Evolutionary conservation across 2,329 filamentous ascomycete genomes (phyloP).

Genomic region (Diplodia sapinea): DNA sequence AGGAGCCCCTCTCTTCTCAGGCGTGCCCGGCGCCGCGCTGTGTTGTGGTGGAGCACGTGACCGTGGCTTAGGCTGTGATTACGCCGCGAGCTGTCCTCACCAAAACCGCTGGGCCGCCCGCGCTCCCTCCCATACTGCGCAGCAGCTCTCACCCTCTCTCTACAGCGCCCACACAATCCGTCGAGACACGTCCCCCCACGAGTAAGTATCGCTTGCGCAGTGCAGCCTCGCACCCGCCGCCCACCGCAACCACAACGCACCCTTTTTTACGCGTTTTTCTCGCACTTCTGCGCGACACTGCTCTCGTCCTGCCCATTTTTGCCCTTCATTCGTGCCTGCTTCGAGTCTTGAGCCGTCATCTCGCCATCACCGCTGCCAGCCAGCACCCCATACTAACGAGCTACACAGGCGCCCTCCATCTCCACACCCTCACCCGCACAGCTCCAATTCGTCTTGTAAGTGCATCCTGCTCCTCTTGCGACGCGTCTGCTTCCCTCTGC

Average conservation of each 20-base stretch:
- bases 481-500: constrained; percentile 8
- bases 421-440: constrained; percentile 31
- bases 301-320: constrained; percentile 32
- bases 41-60: constrained; percentile 21
- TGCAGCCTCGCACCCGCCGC: constrained; percentile 35
- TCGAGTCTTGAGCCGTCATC: constrained; percentile 30
- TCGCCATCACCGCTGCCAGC: constrained; percentile 20
- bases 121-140: constrained; percentile 21
- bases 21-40: not conserved
- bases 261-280: constrained; percentile 34
- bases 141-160: constrained; percentile 28
- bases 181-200: constrained; percentile 27
- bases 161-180: constrained; percentile 30
- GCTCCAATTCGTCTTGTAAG: constrained; percentile 38
- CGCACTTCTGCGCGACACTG: constrained; percentile 35
- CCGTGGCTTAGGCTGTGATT: constrained; percentile 21
- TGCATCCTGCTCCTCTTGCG: constrained; percentile 14
- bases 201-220: constrained; percentile 29
- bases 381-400: constrained; percentile 18
- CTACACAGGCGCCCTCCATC: constrained; percentile 13
- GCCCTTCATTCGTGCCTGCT: constrained; percentile 41
- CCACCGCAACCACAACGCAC: constrained; percentile 41
- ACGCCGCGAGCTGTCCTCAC: constrained; percentile 20
- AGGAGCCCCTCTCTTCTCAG: not conserved
- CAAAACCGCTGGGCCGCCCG: constrained; percentile 16